Percentiles rank a stretch among this genome's conserved stretches.
These are phyloP conservation scores for Myriosclerotinia scirpicola DNA, from an alignment of 2,329 filamentous ascomycete species.

Conservation along the genomic window DNA sequence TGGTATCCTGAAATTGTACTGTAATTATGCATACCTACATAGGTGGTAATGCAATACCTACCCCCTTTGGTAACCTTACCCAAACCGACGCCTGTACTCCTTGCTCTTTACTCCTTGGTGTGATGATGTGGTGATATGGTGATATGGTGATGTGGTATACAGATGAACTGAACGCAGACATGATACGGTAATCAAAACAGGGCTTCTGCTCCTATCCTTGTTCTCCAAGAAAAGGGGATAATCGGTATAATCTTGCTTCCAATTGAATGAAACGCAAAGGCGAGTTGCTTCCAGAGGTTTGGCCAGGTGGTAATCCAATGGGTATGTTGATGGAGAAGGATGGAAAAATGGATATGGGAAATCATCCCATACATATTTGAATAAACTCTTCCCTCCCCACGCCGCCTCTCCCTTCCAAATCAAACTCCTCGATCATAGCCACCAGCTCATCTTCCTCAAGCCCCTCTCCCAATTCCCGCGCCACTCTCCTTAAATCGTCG, in stretches of 20 bases:
- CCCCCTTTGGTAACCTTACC: slow-evolving; percentile 1
- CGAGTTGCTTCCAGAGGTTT: slow-evolving; percentile 2
- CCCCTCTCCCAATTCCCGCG: slow-evolving; percentile 87
- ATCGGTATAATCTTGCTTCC: background rate
- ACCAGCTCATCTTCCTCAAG: slow-evolving; percentile 88
- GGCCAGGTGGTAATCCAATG: slow-evolving; percentile 7
- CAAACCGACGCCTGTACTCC: slow-evolving; percentile 15
- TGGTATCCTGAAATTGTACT: slow-evolving; percentile 18
- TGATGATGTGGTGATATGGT: slow-evolving; percentile 8
- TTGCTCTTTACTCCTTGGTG: slow-evolving; percentile 8
- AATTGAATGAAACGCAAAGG: slow-evolving; percentile 2
- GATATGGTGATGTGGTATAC: background rate
- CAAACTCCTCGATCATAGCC: slow-evolving; percentile 98
- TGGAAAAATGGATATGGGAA: background rate
- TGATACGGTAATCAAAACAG: slow-evolving; percentile 11
- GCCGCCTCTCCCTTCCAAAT: slow-evolving; percentile 86
- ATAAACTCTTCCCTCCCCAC: slow-evolving; percentile 67
- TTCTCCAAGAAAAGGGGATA: background rate
- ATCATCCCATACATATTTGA: slow-evolving; percentile 41
- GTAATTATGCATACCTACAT: slow-evolving; percentile 15
- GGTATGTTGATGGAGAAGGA: slow-evolving; percentile 7
- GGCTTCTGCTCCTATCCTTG: slow-evolving; percentile 9
- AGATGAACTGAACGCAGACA: slow-evolving; percentile 4
- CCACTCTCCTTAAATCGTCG: slow-evolving; percentile 82
- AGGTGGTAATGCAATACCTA: slow-evolving; percentile 1